Evolutionary conservation across 163 green algal genomes (phyloP), one percentile per base, ranked within the genome.

Genomic region (Scenedesmus sp.): DNA sequence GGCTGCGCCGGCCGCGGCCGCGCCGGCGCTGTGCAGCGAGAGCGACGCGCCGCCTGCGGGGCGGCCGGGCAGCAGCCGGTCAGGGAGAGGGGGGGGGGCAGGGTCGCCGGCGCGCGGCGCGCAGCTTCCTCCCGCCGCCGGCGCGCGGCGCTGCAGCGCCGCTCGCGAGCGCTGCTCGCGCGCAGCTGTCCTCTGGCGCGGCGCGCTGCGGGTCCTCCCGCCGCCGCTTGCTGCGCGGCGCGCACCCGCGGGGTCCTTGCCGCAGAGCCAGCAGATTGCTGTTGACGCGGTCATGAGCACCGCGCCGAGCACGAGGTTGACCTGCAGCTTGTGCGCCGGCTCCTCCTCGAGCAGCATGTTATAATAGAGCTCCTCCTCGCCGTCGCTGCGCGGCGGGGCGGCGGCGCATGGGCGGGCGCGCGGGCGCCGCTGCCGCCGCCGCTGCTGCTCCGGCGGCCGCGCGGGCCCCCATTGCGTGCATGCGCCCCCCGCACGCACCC

Each of bases 311-410:
- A 85, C 54, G 20, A 80, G 60, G 39, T 60, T 80, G 3, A 88
- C 74, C 45, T 80, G 72, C 62, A 93, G 63, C 75, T 89, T 89
- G 24, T 73, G 63, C 44, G 77, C 70, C 29, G 85, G 73, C 4
- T 75, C 51, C 84, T 92, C 70, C 29, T 91, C 80, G 10, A 84
- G 53, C 20, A 93, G 56, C 57, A 90, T 69, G n/a, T 57, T 70
- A 29, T 89, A 77, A 2, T 93, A 26, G 51, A 93, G 33, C 62
- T 92, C 88, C 65, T 92, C 82, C 62, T 92, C 88, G 9, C 88
- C 88, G 60, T 92, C 87, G 1, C 83, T 88, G 78, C 22, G 39
- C 18, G 20, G 34, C 29, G 24, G 18, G 20, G n/a, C 22, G 20
- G 24, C 2, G 5, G 51, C 10, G 28, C 50, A 42, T n/a, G 15